phyloP scores from a whole-genome alignment of 1,284 basidiomycete species.

The Spongiforma sp. region DNA sequence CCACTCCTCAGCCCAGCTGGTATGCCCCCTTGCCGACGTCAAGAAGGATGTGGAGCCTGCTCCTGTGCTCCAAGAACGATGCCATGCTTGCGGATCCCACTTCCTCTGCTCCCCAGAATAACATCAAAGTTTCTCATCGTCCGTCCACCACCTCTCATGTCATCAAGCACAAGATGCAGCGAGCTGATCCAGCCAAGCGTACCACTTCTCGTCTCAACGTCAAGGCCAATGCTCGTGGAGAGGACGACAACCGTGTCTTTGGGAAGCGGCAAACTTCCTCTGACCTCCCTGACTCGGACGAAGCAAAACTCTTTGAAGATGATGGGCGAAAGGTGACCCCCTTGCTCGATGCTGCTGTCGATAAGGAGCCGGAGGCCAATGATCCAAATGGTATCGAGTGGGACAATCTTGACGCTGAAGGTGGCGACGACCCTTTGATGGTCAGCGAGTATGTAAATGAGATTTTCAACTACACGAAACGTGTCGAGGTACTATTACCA shows the following conservation, averaged over 20 bases:
- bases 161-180: constrained; percentile 35
- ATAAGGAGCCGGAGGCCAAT: constrained; percentile 55
- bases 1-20: constrained; percentile 26
- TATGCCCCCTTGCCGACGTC: constrained; percentile 36
- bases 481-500: constrained; percentile 58
- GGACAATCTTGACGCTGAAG: constrained; percentile 95
- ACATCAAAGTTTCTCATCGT: constrained; percentile 10
- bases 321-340: constrained; percentile 36
- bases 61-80: constrained; percentile 46
- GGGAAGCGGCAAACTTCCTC: constrained; percentile 81
- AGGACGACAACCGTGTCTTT: constrained; percentile 56
- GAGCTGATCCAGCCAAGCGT: constrained; percentile 33
- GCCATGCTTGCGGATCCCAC: constrained; percentile 62
- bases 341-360: constrained; percentile 46
- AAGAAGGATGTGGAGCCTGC: constrained; percentile 40
- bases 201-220: constrained; percentile 31
- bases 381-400: constrained; percentile 68
- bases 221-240: constrained; percentile 44
- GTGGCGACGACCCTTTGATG: constrained; percentile 95
- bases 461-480: constrained; percentile 92
- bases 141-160: constrained; percentile 21
- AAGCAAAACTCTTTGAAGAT: constrained; percentile 42
- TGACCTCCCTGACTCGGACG: constrained; percentile 63
- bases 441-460: constrained; percentile 96
- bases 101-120: constrained; percentile 6